Evolutionary conservation across 75 land plant species (phyloP).

Genomic region (Selaginella moellendorffii): DNA sequence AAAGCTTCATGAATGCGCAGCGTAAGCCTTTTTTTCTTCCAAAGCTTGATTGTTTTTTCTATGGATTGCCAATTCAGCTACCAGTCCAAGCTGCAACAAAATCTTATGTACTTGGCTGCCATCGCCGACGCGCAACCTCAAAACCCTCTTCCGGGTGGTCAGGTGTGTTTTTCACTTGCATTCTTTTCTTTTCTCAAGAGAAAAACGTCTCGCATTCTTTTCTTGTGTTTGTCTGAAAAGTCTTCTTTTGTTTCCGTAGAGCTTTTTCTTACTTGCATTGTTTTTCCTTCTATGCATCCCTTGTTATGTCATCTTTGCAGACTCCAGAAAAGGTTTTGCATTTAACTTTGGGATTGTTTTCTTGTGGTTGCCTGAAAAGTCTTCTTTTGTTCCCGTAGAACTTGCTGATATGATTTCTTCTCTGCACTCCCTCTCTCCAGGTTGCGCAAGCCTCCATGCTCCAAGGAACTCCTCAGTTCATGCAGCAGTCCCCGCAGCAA

Average conservation of each 20-base stretch:
- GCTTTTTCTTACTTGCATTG: not conserved
- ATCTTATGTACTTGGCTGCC: too few relatives aligned
- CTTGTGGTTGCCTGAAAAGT: too few relatives aligned
- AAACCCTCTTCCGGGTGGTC: conserved; percentile 35
- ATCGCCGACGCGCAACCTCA: conserved; percentile 92
- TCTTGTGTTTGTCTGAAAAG: not conserved
- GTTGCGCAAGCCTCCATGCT: conserved; percentile 30
- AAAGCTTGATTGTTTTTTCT: too few relatives aligned
- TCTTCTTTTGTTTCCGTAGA: too few relatives aligned
- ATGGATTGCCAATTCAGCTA: too few relatives aligned
- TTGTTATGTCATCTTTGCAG: not conserved
- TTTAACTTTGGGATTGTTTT: not conserved
- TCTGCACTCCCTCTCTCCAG: conserved; percentile 19
- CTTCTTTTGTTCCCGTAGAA: too few relatives aligned
- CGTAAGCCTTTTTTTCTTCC: too few relatives aligned
- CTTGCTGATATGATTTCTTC: not conserved
- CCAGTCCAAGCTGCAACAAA: conserved; percentile 78
- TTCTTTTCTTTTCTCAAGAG: not conserved
- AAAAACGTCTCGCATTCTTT: not conserved
- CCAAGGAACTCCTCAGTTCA: conserved; percentile 39
- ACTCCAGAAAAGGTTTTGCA: too few relatives aligned
- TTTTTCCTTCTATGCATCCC: not conserved
- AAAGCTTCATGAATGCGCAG: conserved; percentile 68
- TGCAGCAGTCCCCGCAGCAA: conserved; percentile 73
- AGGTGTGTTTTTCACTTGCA: conserved; percentile 24